These are phyloP conservation scores for Blastocystis sp. DNA, from an alignment of 352 stramenopile genomes.

Conservation along the genomic window DNA sequence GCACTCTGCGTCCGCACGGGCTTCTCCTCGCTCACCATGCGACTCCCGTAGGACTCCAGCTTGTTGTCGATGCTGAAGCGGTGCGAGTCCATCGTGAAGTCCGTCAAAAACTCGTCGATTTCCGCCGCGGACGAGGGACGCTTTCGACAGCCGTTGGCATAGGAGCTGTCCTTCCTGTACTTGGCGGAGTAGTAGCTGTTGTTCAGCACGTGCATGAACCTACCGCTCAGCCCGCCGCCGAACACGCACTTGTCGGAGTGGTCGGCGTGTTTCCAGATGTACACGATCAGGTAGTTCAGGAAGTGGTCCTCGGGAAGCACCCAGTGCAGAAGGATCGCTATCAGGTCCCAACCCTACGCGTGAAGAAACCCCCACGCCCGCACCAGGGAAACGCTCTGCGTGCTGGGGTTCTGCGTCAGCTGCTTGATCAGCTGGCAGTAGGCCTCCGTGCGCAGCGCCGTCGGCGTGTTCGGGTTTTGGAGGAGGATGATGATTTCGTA, in stretches of 20 bases:
- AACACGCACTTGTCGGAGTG: constrained; percentile 22
- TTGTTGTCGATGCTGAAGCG: constrained; percentile 51
- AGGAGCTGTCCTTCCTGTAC: constrained; percentile 23
- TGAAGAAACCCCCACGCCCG: neutral
- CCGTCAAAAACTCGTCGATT: constrained; percentile 35
- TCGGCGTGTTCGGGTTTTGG: constrained; percentile 67
- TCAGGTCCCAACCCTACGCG: constrained; percentile 74
- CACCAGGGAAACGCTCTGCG: constrained; percentile 64
- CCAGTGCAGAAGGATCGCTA: constrained; percentile 72
- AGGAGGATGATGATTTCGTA: constrained; percentile 72
- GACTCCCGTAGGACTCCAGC: constrained; percentile 1
- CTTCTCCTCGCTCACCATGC: neutral
- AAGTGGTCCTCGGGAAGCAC: constrained; percentile 74
- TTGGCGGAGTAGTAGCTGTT: constrained; percentile 60
- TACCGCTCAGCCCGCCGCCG: neutral
- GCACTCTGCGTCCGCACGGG: neutral
- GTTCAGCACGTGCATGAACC: constrained; percentile 56
- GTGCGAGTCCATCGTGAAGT: constrained; percentile 27
- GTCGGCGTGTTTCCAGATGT: constrained; percentile 71
- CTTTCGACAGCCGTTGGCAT: constrained; percentile 2
- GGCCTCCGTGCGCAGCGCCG: constrained; percentile 73
- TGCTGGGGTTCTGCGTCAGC: constrained; percentile 74
- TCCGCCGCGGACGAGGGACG: constrained; percentile 3
- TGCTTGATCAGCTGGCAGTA: constrained; percentile 78
- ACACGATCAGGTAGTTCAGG: constrained; percentile 75